Conservation (phyloP, 768 basidiomycete species). For the Boletellus emodensis region DNA sequence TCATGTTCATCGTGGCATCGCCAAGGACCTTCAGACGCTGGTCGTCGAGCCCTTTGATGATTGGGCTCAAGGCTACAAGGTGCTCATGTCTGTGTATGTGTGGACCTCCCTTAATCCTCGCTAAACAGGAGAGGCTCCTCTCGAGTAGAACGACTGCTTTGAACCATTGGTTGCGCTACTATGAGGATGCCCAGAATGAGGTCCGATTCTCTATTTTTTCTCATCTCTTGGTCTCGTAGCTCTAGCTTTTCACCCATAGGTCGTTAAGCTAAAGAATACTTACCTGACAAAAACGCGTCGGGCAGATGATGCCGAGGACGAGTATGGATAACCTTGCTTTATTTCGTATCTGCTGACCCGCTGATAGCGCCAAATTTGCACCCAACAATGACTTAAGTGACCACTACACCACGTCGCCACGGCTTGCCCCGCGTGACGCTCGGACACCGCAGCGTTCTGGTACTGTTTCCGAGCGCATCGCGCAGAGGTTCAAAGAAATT, state of each 20-base stretch:
- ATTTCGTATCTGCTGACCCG: slow-evolving; percentile 5
- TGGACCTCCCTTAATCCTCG: slow-evolving; percentile 14
- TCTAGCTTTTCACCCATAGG: slow-evolving; percentile 29
- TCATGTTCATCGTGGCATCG: slow-evolving; percentile 64
- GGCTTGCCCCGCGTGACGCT: slow-evolving; percentile 51
- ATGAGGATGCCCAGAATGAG: slow-evolving; percentile 65
- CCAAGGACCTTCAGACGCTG: slow-evolving; percentile 68
- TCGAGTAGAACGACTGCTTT: slow-evolving; percentile 56
- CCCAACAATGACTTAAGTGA: slow-evolving; percentile 62
- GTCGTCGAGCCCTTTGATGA: slow-evolving; percentile 78
- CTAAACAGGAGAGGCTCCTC: slow-evolving; percentile 53
- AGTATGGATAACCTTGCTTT: slow-evolving; percentile 50
- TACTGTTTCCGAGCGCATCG: slow-evolving; percentile 85
- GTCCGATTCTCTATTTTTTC: slow-evolving; percentile 34
- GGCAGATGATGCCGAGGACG: slow-evolving; percentile 92
- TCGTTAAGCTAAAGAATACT: slow-evolving; percentile 64
- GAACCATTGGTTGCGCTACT: slow-evolving; percentile 64
- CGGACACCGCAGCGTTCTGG: slow-evolving; percentile 60
- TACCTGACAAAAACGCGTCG: slow-evolving; percentile 76
- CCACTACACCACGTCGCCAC: slow-evolving; percentile 80
- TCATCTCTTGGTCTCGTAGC: background rate
- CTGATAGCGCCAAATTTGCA: slow-evolving; percentile 77
- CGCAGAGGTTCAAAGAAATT: slow-evolving; percentile 76
- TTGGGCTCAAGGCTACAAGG: slow-evolving; percentile 78
- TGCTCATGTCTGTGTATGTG: slow-evolving; percentile 20